Evolutionary conservation across 176 grass and related monocot species (phyloP).

Genomic region (Triticum turgidum): DNA sequence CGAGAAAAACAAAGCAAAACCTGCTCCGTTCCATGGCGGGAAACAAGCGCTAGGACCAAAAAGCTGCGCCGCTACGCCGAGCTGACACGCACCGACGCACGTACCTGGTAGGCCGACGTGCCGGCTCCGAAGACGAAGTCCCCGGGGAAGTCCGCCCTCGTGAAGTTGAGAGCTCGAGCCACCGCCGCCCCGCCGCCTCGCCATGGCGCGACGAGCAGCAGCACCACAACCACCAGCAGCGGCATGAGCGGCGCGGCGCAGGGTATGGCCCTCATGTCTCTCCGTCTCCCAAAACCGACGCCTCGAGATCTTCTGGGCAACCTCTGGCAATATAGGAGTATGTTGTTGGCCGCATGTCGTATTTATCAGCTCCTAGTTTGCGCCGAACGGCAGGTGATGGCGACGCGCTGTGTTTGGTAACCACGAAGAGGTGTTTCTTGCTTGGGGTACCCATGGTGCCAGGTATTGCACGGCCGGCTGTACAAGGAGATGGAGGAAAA

Average conservation of each 20-base stretch:
- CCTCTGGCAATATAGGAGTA: too few relatives aligned
- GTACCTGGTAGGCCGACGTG: conserved; percentile 80
- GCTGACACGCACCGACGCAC: not conserved
- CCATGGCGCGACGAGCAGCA: conserved; percentile 37
- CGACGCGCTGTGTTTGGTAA: not conserved
- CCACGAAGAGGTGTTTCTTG: not conserved
- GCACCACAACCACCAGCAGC: not conserved
- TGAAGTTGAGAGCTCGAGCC: conserved; percentile 52
- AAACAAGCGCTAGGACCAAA: not conserved
- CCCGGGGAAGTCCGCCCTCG: conserved; percentile 64
- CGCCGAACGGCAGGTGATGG: not conserved
- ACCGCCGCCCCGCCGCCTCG: not conserved
- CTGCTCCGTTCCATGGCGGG: not conserved
- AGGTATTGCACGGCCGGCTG: not conserved
- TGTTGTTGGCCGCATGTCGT: not conserved
- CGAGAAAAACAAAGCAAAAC: not conserved
- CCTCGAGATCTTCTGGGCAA: not conserved
- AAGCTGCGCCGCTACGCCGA: not conserved
- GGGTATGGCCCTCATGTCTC: not conserved
- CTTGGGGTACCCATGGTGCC: not conserved
- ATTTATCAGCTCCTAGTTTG: not conserved
- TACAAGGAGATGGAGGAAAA: too few relatives aligned
- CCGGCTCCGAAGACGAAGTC: conserved; percentile 80
- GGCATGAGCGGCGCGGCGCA: not conserved
- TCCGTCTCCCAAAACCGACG: not conserved